Conservation (phyloP, 2,329 filamentous ascomycete species). For the Calonectria pseudoreteaudii region DNA sequence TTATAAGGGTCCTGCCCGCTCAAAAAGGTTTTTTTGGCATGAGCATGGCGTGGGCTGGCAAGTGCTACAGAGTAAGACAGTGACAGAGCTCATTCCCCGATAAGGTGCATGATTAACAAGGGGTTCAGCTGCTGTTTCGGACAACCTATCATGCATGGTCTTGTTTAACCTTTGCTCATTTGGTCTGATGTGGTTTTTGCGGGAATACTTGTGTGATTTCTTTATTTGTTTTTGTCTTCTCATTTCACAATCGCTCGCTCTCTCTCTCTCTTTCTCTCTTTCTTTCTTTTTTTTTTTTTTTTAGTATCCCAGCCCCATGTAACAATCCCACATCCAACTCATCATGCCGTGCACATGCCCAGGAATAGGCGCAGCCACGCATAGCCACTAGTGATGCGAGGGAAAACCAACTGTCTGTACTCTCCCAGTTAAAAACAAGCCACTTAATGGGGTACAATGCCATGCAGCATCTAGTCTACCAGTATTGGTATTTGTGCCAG, state of each 20-base stretch:
- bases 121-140: background rate
- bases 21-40: background rate
- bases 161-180: background rate
- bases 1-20: background rate
- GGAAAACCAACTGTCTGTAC: background rate
- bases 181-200: background rate
- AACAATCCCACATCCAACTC: background rate
- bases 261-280: background rate
- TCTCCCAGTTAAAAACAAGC: background rate
- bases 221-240: background rate
- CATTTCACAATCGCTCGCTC: background rate
- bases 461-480: background rate
- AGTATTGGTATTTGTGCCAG: conserved; percentile 11
- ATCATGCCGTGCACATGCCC: background rate
- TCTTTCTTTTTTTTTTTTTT: background rate
- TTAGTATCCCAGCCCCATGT: background rate
- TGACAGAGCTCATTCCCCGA: background rate
- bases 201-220: background rate
- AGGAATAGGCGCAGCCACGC: background rate
- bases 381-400: conserved; percentile 4
- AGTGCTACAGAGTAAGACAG: background rate
- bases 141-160: background rate
- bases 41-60: background rate
- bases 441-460: background rate
- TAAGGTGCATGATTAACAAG: background rate